Evolutionary conservation across 1,139 yeast species (phyloP).

Genomic region (Chernovozyma sophiae-reginae): DNA sequence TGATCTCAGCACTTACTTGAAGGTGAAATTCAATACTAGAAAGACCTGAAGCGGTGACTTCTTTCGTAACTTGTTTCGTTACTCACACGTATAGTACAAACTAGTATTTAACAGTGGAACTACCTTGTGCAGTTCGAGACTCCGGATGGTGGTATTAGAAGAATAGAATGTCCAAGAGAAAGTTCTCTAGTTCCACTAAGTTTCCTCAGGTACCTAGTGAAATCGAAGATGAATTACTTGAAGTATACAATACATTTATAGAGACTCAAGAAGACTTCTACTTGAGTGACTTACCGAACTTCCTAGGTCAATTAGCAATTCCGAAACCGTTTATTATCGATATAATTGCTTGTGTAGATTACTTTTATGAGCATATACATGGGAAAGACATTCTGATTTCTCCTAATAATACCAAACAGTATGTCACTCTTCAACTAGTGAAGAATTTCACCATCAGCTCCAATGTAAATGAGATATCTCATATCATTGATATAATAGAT

Average conservation of each 20-base stretch:
- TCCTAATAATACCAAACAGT: constrained; percentile 14
- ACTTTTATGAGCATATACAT: constrained; percentile 29
- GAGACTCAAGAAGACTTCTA: constrained; percentile 27
- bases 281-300: constrained; percentile 22
- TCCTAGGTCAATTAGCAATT: constrained; percentile 23
- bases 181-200: constrained; percentile 1
- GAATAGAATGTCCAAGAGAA: constrained; percentile 4
- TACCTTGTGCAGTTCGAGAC: too few relatives aligned
- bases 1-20: too few relatives aligned
- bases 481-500: constrained; percentile 37
- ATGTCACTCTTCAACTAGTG: constrained; percentile 26
- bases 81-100: too few relatives aligned
- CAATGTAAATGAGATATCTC: constrained; percentile 13
- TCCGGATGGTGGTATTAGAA: too few relatives aligned
- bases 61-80: too few relatives aligned
- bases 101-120: too few relatives aligned
- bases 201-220: constrained; percentile 16
- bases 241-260: constrained; percentile 21
- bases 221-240: constrained; percentile 33
- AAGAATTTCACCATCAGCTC: constrained; percentile 29
- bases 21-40: too few relatives aligned
- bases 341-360: constrained; percentile 28
- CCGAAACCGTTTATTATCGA: constrained; percentile 34
- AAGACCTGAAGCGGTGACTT: too few relatives aligned
- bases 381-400: constrained; percentile 6